Evolutionary conservation across 2,329 filamentous ascomycete genomes (phyloP), one percentile per base, ranked within the genome.

Genomic region (Cladorrhinum sp.): DNA sequence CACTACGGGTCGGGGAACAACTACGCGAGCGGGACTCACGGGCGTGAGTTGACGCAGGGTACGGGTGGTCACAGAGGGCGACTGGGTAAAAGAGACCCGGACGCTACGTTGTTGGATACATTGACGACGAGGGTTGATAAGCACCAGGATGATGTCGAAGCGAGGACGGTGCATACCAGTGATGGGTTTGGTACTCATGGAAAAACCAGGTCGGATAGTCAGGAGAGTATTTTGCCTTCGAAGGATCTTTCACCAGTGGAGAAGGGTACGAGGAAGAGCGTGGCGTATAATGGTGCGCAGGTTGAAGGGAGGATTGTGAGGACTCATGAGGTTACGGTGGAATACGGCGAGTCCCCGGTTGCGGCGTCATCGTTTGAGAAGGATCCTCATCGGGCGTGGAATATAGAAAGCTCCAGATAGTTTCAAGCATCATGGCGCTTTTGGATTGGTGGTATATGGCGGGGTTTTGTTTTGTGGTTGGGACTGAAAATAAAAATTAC

Each of bases 311-410:
- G 12, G 45, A 57, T 57, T 23, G 29, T 57, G 20, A 57, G 55
- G 29, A 57, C 45, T 22, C 41, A 57, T 20, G 55, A 50, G 18
- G 55, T 57, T 7, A 57, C 55, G 6, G 48, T 57, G 23, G 41
- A 45, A n/a, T 45, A 45, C 20, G 18, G n/a, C n/a, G 16, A 45
- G 8, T 18, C n/a, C 18, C n/a, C 41, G n/a, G 7, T 18, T 5
- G 8, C 41, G 4, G n/a, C n/a, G 8, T 18, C n/a, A 45, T 7
- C 41, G n/a, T 16, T 18, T 5, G 8, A 13, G 4, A 45, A 7
- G n/a, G 41, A 45, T 45, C 41, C 41, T 5, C n/a, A 45, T 20
- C 41, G 20, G 41, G 3, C 41, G 5, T 45, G 41, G 41, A 45
- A n/a, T n/a, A n/a, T n/a, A n/a, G n/a, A n/a, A n/a, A n/a, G n/a